phyloP scores from a whole-genome alignment of 1,284 basidiomycete genomes.

The Anthracocystis setariae region DNA sequence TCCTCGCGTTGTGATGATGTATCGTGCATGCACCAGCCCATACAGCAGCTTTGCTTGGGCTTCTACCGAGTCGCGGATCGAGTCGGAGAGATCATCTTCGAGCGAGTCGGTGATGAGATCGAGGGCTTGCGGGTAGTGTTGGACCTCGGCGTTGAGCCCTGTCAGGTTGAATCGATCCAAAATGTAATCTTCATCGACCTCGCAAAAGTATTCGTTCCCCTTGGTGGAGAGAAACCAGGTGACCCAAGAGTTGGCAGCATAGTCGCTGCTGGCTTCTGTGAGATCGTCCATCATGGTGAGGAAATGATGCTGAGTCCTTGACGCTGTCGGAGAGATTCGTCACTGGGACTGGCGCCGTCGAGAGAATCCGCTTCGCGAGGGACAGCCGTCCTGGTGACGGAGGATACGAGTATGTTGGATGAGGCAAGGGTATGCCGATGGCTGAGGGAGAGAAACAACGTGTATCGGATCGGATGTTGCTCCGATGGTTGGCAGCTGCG shows the following conservation, averaged over 20 bases:
- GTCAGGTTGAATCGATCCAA: conserved; percentile 98
- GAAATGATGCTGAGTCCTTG: background rate
- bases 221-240: conserved; percentile 98
- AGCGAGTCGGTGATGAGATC: conserved; percentile 82
- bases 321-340: background rate
- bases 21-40: conserved; percentile 65
- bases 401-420: no score
- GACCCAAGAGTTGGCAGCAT: conserved; percentile 84
- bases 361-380: no score
- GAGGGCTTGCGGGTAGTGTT: conserved; percentile 91
- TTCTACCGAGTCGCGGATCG: conserved; percentile 62
- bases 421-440: no score
- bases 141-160: conserved; percentile 93
- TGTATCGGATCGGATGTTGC: no score
- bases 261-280: conserved; percentile 86
- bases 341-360: no score
- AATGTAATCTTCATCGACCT: conserved; percentile 99
- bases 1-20: conserved; percentile 64
- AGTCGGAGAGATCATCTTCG: conserved; percentile 64
- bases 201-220: conserved; percentile 91
- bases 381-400: no score
- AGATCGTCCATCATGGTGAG: conserved; percentile 77
- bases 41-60: conserved; percentile 65
- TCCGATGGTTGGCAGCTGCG: no score
- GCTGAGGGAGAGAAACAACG: no score